phyloP scores from a whole-genome alignment of 352 stramenopile genomes.

The Phytophthora brassicae region DNA sequence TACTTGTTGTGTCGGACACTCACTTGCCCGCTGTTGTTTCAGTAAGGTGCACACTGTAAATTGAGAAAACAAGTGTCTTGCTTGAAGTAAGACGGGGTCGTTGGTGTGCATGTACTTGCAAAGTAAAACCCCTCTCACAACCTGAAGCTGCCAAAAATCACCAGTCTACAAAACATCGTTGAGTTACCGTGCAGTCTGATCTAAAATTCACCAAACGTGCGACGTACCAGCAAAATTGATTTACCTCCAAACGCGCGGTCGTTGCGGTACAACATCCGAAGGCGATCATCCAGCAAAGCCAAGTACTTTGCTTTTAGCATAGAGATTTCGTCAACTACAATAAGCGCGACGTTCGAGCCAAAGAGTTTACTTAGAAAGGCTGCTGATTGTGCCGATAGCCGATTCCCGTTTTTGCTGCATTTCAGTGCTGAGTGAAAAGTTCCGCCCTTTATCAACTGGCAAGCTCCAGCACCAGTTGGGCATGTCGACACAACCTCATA shows the following conservation, averaged over 20 bases:
- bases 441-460: conserved; percentile 1
- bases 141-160: conserved; percentile 6
- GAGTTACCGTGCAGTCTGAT: no score
- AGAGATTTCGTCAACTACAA: conserved; percentile 6
- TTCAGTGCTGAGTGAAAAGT: conserved; percentile 18
- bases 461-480: conserved; percentile 5
- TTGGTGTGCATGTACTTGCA: conserved; percentile 11
- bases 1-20: neutral
- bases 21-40: neutral
- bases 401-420: neutral
- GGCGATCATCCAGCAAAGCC: conserved; percentile 3
- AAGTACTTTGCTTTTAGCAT: conserved; percentile 4
- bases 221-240: conserved; percentile 10
- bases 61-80: conserved; percentile 5
- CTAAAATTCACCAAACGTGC: no score
- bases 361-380: neutral
- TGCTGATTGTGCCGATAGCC: neutral
- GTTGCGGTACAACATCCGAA: neutral
- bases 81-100: neutral
- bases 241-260: conserved; percentile 2
- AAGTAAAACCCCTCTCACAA: neutral
- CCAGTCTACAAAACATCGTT: neutral
- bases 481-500: conserved; percentile 17
- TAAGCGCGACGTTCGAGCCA: neutral
- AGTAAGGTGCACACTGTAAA: neutral